Percentiles rank a stretch among this genome's conserved stretches.
These are phyloP conservation scores for Endogone sp. DNA, from an alignment of 192 early-diverging fungal species.

Conservation along the genomic window DNA sequence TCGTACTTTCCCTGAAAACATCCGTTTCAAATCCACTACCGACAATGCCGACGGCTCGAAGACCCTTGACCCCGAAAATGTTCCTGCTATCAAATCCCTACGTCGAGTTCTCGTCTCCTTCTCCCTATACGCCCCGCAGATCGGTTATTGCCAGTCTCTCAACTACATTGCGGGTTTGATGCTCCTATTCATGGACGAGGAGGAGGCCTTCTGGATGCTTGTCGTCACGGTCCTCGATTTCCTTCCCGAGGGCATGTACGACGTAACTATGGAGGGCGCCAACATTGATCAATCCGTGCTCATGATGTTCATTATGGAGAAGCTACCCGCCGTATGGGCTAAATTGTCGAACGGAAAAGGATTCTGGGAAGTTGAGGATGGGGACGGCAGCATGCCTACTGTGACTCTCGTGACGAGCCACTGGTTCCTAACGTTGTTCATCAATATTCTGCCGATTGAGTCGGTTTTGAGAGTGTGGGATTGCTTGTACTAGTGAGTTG, in stretches of 20 bases:
- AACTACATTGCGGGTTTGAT: conserved; percentile 77
- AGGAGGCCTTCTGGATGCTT: conserved; percentile 77
- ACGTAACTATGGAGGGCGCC: conserved; percentile 66
- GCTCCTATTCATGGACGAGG: conserved; percentile 68
- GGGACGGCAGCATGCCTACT: conserved; percentile 52
- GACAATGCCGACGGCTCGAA: conserved; percentile 26
- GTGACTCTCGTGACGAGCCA: conserved; percentile 74
- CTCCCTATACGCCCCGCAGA: conserved; percentile 62
- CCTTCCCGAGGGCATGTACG: conserved; percentile 73
- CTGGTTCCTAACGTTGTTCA: conserved; percentile 81
- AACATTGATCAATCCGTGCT: conserved; percentile 69
- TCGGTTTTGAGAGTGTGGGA: conserved; percentile 67
- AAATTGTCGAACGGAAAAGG: conserved; percentile 36
- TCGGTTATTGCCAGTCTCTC: conserved; percentile 84
- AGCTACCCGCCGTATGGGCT: conserved; percentile 44
- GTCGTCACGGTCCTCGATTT: conserved; percentile 69
- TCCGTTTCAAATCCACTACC: conserved; percentile 53
- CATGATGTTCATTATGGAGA: conserved; percentile 52
- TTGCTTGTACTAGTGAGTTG: conserved; percentile 52
- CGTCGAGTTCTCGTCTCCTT: conserved; percentile 69
- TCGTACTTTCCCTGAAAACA: conserved; percentile 76
- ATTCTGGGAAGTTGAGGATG: conserved; percentile 43
- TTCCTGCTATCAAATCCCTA: conserved; percentile 50
- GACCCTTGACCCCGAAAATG: conserved; percentile 33
- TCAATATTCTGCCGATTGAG: conserved; percentile 68